Base-by-base conservation (phyloP, 345 rosid genomes). In the Excoecaria agallocha region DNA sequence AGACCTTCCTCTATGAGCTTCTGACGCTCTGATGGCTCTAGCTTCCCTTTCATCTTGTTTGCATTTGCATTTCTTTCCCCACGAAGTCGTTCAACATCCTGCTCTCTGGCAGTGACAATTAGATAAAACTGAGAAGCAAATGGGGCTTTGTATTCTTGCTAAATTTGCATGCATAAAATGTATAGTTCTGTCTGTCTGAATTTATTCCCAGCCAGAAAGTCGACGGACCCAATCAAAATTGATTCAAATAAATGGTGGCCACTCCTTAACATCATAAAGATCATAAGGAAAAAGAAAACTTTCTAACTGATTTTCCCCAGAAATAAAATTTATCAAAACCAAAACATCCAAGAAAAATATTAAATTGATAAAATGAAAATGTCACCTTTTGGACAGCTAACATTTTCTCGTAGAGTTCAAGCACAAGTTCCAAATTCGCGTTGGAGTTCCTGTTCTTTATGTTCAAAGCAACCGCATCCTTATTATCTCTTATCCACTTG, bases 401-500 rank as follows among this genome's bases (percentile, higher is more conserved):
- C 93, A 87, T 89, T 73, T 86, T 84, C 67, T 89, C 91, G 72
- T 94, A 92, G 13, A 94, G 93, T 80, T 89, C 78, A 68, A 94
- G 88, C 43, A 92, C 97, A 37, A 80, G 84, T 76, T 89, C 93
- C 89, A 94, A 86, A 86, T 87, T 82, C 59, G 93, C 95, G 81
- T 77, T 84, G 39, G 97, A 89, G 37, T 91, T 92, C 68, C 98
- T 80, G 58, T 86, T 89, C 82, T 76, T 85, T 52, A 94, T 94
- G 72, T 92, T 92, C 66, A 71, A 70, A 52, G 89, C 86, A 46
- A 89, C 90, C 4, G 89, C 92, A 68, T 87, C 97, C 61, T 81
- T 81, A 48, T 92, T 90, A 68, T 92, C 97, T 71, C 97, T 85
- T 80, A 92, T 85, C 97, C 98, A 94, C 85, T 92, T 94, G 87